These are phyloP conservation scores for Apiosordaria backusii DNA, from an alignment of 495 filamentous ascomycete species.

Conservation along the genomic window DNA sequence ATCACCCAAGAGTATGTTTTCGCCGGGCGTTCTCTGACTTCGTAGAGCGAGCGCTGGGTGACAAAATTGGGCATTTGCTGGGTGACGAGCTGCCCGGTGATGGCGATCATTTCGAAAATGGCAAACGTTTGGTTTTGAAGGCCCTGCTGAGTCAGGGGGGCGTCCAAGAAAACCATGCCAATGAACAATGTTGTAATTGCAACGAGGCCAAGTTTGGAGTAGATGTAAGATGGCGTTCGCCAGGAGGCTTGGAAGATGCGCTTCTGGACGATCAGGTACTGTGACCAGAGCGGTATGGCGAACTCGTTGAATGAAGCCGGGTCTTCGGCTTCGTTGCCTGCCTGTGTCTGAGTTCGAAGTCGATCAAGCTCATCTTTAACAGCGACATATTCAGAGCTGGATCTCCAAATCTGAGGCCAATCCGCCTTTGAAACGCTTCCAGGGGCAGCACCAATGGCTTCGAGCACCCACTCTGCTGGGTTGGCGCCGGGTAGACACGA, in stretches of 20 bases:
- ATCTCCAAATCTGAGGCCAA: too few relatives aligned
- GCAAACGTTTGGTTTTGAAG: conserved; percentile 64
- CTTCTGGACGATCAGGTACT: conserved; percentile 42
- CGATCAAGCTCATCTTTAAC: conserved; percentile 59
- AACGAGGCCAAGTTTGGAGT: conserved; percentile 48
- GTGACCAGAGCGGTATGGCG: conserved; percentile 28
- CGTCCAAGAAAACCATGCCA: conserved; percentile 69
- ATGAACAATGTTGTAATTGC: conserved; percentile 56
- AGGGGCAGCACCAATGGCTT: too few relatives aligned
- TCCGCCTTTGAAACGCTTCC: too few relatives aligned
- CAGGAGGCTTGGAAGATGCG: conserved; percentile 72
- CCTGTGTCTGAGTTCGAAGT: conserved; percentile 19
- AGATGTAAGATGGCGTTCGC: conserved; percentile 69
- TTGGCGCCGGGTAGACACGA: conserved; percentile 24
- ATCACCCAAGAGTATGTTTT: conserved; percentile 72
- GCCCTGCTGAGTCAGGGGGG: conserved; percentile 53
- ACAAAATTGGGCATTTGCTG: neutral
- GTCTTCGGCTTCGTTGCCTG: too few relatives aligned
- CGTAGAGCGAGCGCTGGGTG: neutral
- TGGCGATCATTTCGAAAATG: conserved; percentile 67
- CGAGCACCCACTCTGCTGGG: conserved; percentile 13
- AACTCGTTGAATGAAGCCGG: conserved; percentile 18
- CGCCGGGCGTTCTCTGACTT: conserved; percentile 19
- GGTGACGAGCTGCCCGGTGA: conserved; percentile 54
- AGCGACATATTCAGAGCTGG: conserved; percentile 56